Percentiles rank a stretch among this genome's conserved stretches.
Conservation (phyloP, 192 early-diverging fungal genomes). For the Dissophora ornata region DNA sequence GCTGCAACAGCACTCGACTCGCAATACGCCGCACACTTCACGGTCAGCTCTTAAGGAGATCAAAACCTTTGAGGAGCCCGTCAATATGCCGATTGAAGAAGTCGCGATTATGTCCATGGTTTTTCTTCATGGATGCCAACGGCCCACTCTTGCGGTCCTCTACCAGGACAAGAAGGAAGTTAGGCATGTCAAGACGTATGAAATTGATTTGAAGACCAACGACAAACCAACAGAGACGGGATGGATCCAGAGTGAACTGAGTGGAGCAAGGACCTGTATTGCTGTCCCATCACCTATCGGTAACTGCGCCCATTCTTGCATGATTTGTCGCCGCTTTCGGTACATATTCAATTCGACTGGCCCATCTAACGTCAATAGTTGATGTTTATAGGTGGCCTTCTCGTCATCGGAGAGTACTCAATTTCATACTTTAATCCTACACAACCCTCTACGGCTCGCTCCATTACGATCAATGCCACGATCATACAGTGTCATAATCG, state of each 20-base stretch:
- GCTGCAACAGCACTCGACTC: slow-evolving; percentile 5
- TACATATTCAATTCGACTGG: not conserved
- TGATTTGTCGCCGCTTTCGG: too few species aligned
- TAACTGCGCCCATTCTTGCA: not conserved
- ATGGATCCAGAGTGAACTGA: slow-evolving; percentile 60
- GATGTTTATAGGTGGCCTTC: slow-evolving; percentile 58
- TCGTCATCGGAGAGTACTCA: slow-evolving; percentile 66
- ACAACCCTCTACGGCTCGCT: slow-evolving; percentile 10
- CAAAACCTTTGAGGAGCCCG: slow-evolving; percentile 14
- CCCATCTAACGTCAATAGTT: too few species aligned
- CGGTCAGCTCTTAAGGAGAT: slow-evolving; percentile 6
- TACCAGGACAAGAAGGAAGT: slow-evolving; percentile 65
- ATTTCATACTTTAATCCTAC: slow-evolving; percentile 63
- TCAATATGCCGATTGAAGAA: slow-evolving; percentile 59
- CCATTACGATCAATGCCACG: slow-evolving; percentile 59
- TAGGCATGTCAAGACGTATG: slow-evolving; percentile 68
- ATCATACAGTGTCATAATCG: slow-evolving; percentile 66
- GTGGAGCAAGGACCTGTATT: slow-evolving; percentile 61
- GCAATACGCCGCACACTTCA: slow-evolving; percentile 3
- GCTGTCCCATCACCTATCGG: slow-evolving; percentile 65
- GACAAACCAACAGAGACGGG: slow-evolving; percentile 49
- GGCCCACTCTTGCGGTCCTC: slow-evolving; percentile 65
- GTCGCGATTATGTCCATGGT: slow-evolving; percentile 63
- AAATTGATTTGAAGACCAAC: slow-evolving; percentile 60
- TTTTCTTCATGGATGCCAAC: slow-evolving; percentile 50